Conservation (phyloP, 169 alveolate species). For the Plasmodium billcollinsi region DNA sequence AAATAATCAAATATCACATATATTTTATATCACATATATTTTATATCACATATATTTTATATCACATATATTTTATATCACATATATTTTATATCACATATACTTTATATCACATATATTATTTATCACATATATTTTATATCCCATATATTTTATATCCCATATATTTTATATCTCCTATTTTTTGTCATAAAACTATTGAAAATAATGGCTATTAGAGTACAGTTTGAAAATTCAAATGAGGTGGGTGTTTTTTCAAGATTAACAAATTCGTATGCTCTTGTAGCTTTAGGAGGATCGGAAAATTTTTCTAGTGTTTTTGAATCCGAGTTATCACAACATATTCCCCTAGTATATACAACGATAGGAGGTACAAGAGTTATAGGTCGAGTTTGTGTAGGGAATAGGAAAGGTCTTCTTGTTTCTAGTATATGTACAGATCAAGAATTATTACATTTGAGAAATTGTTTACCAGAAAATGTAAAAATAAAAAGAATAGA, state of each 20-base stretch:
- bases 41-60: too few relatives aligned
- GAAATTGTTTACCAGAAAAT: slow-evolving; percentile 97
- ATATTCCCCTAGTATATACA: slow-evolving; percentile 97
- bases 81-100: too few relatives aligned
- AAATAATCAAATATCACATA: too few relatives aligned
- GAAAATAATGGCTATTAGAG: slow-evolving; percentile 78
- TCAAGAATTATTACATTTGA: slow-evolving; percentile 95
- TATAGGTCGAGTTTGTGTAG: slow-evolving; percentile 97
- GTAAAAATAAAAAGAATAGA: slow-evolving; percentile 97
- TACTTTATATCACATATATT: neutral
- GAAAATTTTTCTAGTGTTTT: slow-evolving; percentile 97
- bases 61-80: too few relatives aligned
- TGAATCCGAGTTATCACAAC: slow-evolving; percentile 96
- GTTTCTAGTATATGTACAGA: slow-evolving; percentile 99
- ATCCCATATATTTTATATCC: too few relatives aligned
- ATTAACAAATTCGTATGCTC: slow-evolving; percentile 96
- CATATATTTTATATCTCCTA: neutral
- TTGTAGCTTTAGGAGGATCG: slow-evolving; percentile 96
- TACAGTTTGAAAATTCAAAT: slow-evolving; percentile 96
- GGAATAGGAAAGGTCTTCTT: slow-evolving; percentile 97
- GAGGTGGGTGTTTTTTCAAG: slow-evolving; percentile 99
- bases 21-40: too few relatives aligned
- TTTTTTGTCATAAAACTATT: neutral
- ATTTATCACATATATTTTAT: neutral
- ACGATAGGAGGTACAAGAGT: slow-evolving; percentile 97